Evolutionary conservation across 768 basidiomycete species (phyloP), one percentile per base, ranked within the genome.

Genomic region (Xerocomellus dryophilus): DNA sequence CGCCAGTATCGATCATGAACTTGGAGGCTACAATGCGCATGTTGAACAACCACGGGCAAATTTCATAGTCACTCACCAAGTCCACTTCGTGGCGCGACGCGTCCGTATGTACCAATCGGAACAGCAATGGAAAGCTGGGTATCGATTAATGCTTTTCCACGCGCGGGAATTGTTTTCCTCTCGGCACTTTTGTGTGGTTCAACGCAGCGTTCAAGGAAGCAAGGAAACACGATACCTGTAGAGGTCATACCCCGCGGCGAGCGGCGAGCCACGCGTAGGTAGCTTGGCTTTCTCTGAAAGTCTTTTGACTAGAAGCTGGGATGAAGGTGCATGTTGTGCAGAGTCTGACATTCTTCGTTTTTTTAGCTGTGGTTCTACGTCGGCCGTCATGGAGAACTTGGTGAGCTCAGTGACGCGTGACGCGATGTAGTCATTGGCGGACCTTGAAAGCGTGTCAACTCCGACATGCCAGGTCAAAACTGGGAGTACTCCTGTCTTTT

Each of bases 1-100:
- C 97, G 2, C 97, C 97, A 1, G 96, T 98, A 66, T 95, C 91
- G 54, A 98, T 98, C 85, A 93, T 93, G 70, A 92, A 94, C 68
- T 99, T 99, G 15, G 90, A 90, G 18, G 97, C 97, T 97, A 58
- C 17, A 57, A 39, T 15, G 54, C 27, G 44, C 25, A 50, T 21
- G 25, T 50, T 8, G 46, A 44, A 39, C 35, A 32, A 20, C 50
- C 5, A 18, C 49, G 41, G 29, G 21, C n/a, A 43, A 31, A 45
- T 31, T 14, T 39, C 7, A 14, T 14, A 29, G 11, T 20, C 18
- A 71, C 87, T 48, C 55, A 97, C 96, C 96, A 25, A 98, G 84
- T 18, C 97, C 97, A 68, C 89, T 93, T 21, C 96, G 83, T 18
- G 97, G 97, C 3, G 97, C 97, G 53, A 99, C 87, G 50, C 97